These are phyloP conservation scores for Tolypocladium paradoxum DNA, from an alignment of 2,329 filamentous ascomycete species.

Conservation along the genomic window DNA sequence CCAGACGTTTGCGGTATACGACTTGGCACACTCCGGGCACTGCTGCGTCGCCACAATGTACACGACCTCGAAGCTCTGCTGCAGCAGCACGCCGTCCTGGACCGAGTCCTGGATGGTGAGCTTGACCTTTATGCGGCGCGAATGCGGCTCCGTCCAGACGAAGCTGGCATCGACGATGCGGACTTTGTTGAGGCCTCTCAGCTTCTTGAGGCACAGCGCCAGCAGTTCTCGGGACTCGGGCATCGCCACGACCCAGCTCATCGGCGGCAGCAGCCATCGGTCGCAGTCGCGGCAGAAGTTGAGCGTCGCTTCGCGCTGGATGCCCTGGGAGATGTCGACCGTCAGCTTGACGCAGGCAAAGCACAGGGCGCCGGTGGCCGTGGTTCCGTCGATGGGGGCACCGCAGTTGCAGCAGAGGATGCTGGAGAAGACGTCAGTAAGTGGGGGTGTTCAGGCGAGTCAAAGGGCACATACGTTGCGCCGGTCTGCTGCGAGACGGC, in stretches of 20 bases:
- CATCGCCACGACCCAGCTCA: constrained; percentile 72
- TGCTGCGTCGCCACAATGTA: constrained; percentile 87
- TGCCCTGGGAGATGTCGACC: constrained; percentile 82
- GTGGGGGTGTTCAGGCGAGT: not conserved
- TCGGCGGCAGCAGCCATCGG: constrained; percentile 80
- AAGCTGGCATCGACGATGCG: constrained; percentile 93
- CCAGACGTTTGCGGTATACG: constrained; percentile 95
- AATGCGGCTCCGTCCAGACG: constrained; percentile 98
- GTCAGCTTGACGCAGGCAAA: constrained; percentile 94
- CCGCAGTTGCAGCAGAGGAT: constrained; percentile 98
- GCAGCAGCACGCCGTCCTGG: constrained; percentile 56
- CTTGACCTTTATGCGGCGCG: constrained; percentile 83
- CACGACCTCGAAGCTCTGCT: constrained; percentile 92
- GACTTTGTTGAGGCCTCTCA: constrained; percentile 78
- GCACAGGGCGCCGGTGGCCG: constrained; percentile 76
- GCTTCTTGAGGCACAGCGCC: constrained; percentile 79
- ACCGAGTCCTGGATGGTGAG: constrained; percentile 76
- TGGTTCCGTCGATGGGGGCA: constrained; percentile 86
- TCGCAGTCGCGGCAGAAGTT: constrained; percentile 94
- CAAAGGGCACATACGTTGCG: constrained; percentile 27
- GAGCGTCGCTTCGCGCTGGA: constrained; percentile 80
- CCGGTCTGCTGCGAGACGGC: constrained; percentile 19
- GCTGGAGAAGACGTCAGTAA: constrained; percentile 9
- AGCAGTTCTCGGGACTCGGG: constrained; percentile 88
- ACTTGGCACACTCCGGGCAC: constrained; percentile 91